Evolutionary conservation across 345 rosid genomes (phyloP).

Genomic region (Pelargonium nanum): DNA sequence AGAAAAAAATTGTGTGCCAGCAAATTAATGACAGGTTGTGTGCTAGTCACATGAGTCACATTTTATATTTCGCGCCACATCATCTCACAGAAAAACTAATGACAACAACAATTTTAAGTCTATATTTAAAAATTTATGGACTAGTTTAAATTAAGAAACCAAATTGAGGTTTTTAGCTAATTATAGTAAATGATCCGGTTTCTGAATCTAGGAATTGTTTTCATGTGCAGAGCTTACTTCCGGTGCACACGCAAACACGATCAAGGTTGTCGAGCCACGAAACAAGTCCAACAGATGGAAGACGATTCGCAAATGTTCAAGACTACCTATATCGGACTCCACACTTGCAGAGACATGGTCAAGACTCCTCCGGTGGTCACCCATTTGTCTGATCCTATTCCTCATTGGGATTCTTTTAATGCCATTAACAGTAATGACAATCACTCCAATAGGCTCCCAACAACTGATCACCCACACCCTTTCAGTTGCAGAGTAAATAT

Average conservation of each 20-base stretch:
- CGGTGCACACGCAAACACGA: conserved; percentile 71
- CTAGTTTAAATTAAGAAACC: too few species aligned
- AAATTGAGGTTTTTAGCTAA: too few species aligned
- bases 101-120: too few species aligned
- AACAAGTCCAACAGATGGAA: conserved; percentile 67
- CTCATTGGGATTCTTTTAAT: background rate
- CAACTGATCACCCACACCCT: background rate
- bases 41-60: too few species aligned
- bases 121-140: too few species aligned
- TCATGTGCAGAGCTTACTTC: conserved; percentile 59
- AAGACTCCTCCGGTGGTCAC: background rate
- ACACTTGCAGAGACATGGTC: conserved; percentile 37
- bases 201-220: background rate
- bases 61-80: too few species aligned
- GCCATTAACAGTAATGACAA: background rate
- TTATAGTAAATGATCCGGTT: too few species aligned
- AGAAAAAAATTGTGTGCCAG: too few species aligned
- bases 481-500: background rate
- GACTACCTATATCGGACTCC: conserved; percentile 47
- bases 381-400: background rate
- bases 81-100: too few species aligned
- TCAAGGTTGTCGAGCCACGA: conserved; percentile 61
- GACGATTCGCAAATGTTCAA: conserved; percentile 33
- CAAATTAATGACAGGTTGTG: too few species aligned
- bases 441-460: background rate